Evolutionary conservation across 352 stramenopile species (phyloP).

Genomic region (Globisporangium alternatum): DNA sequence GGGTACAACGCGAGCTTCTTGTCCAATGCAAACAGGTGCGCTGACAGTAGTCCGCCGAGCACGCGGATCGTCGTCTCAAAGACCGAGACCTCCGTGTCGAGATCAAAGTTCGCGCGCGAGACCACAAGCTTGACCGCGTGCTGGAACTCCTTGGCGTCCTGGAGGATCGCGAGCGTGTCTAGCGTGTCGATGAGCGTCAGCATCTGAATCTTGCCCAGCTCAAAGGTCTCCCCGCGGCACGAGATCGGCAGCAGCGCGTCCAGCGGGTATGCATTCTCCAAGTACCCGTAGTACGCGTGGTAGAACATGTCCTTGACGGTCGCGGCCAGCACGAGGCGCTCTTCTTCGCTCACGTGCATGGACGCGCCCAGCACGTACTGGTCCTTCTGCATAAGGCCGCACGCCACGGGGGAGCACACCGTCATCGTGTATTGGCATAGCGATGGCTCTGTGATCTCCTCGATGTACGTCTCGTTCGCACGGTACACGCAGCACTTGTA

Average conservation of each 20-base stretch:
- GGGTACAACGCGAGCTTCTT: constrained; percentile 46
- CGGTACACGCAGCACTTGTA: constrained; percentile 79
- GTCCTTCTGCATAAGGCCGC: constrained; percentile 65
- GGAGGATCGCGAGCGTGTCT: constrained; percentile 87
- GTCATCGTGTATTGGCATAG: constrained; percentile 58
- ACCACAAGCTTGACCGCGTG: constrained; percentile 65
- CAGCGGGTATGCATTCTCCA: constrained; percentile 79
- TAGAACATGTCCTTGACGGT: constrained; percentile 90
- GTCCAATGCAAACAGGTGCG: constrained; percentile 82
- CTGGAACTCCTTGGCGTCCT: constrained; percentile 73
- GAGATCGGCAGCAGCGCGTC: constrained; percentile 75
- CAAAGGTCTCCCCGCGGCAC: constrained; percentile 67
- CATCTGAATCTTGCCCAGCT: constrained; percentile 78
- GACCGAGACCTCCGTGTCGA: constrained; percentile 89
- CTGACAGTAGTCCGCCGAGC: constrained; percentile 88
- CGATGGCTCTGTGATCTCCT: constrained; percentile 47
- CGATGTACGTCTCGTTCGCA: constrained; percentile 83
- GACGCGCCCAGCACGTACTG: constrained; percentile 59
- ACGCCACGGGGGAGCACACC: constrained; percentile 74
- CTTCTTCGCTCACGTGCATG: constrained; percentile 49
- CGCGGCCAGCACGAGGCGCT: constrained; percentile 42
- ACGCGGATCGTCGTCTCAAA: constrained; percentile 94
- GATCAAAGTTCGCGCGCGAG: constrained; percentile 62
- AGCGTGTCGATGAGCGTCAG: constrained; percentile 91
- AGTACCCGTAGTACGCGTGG: constrained; percentile 86